Evolutionary conservation across 2,329 filamentous ascomycete genomes (phyloP), one percentile per base, ranked within the genome.

Genomic region (Verticillium isaacii): DNA sequence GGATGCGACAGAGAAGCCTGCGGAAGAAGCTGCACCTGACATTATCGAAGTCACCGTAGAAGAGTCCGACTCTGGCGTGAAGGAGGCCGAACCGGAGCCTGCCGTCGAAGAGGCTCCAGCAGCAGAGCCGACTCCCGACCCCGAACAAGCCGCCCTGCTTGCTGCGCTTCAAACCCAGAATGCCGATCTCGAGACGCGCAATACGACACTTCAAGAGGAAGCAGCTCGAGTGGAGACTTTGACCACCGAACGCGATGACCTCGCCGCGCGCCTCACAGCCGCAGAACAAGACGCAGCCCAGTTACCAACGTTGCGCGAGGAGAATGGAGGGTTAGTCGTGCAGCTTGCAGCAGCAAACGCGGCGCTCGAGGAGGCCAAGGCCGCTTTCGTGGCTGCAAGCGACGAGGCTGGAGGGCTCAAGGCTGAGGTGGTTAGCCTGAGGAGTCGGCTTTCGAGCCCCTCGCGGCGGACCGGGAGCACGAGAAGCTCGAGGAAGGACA

Each of bases 101-200:
- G 34, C 17, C n/a, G 17, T 17, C 19, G 56, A 57, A 23, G 56
- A 57, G 25, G 54, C 25, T 23, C 56, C 56, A 25, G 36, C 37
- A 25, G 32, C 37, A 4, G 57, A 23, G 15, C n/a, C 57, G 4
- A 29, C 14, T 17, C 8, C 57, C 25, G 57, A 58, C 3, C 57
- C 58, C 17, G 58, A 52, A 23, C 58, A 59, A 25, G 58, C 58
- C 25, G 58, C 41, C 11, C 25, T 54, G 12, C 58, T 59, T 17
- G 58, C 58, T 2, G 23, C 29, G 11, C 58, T 59, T 2, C 58
- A 59, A 23, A 59, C 58, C 9, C 63, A 62, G n/a, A 62, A 63
- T 45, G 58, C 61, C 25, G 64, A 66, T 17, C 64, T 66, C 12
- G 59, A 63, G 37, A 58, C 59, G 17, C 64, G 63, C 25, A 66